Base-by-base conservation (phyloP, 2,329 filamentous ascomycete genomes). In the Aotearoamyces nothofagi region DNA sequence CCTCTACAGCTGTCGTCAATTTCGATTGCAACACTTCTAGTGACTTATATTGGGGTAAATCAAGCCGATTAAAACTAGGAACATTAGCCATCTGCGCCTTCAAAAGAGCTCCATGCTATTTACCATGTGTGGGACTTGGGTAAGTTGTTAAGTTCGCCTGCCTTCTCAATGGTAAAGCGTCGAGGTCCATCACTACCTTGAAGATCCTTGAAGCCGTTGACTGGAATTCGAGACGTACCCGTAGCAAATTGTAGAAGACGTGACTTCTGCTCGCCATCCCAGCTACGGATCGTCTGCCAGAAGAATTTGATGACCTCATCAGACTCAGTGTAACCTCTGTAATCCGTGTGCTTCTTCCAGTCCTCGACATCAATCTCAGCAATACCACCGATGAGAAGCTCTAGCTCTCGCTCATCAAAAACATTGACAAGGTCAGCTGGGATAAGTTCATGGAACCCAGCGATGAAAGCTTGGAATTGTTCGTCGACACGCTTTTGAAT, bases 341-440 rank as follows among this genome's bases (percentile, higher is more conserved):
- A 98, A 51, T 98, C 90, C 26, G 90, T 98, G 59, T 98, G 90
- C 65, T 98, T 98, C 78, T 98, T 96, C 90, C 90, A 98, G 57
- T 98, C 90, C 35, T 98, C 90, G 10, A 98, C 87, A 48, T 98
- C 90, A 43, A 98, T 98, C 57, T 98, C 90, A n/a, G 90, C 90
- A 45, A 98, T 98, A 66, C 90, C 90, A 41, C 90, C 90, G 49
- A 98, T 96, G 42, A 98, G 67, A 42, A 98, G 60, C 57, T 98
- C 90, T 26, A 98, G 65, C 56, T 98, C 90, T 46, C 90, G 80
- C 63, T 98, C 90, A 49, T 98, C 90, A 47, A 98, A 98, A 22
- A 98, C 90, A 45, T 94, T 96, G 56, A 98, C 86, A 28, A 98
- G 69, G 49, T 98, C 90, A 31, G 86, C 75, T 3, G 90, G 90